phyloP scores from a whole-genome alignment of 169 alveolate genomes.

The Plasmodium yoelii region DNA sequence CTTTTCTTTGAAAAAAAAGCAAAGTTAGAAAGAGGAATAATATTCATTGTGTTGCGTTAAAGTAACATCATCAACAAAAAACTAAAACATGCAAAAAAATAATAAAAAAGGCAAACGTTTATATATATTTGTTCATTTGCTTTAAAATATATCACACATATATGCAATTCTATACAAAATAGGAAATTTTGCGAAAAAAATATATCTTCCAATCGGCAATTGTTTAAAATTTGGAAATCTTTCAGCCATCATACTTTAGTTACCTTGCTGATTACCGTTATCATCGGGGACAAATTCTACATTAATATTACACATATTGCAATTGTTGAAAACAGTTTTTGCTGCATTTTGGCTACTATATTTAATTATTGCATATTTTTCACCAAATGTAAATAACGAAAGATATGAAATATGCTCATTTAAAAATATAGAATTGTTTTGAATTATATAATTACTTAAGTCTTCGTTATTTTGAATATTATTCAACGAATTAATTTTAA shows the following conservation, averaged over 20 bases:
- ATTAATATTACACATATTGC: constrained; percentile 32
- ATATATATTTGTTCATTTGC: too few species aligned
- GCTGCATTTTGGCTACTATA: constrained; percentile 49
- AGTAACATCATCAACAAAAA: too few species aligned
- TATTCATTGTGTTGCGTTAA: too few species aligned
- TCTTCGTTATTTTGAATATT: constrained; percentile 60
- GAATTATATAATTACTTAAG: constrained; percentile 38
- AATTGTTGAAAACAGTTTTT: constrained; percentile 41
- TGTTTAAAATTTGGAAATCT: too few species aligned
- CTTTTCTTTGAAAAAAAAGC: too few species aligned
- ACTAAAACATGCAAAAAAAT: too few species aligned
- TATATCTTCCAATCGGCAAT: too few species aligned
- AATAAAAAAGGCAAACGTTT: too few species aligned
- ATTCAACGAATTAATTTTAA: constrained; percentile 30
- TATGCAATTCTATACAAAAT: too few species aligned
- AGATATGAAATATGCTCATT: constrained; percentile 60
- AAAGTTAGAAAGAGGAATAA: too few species aligned
- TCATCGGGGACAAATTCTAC: constrained; percentile 74
- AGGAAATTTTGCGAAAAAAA: too few species aligned
- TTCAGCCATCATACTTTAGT: neutral
- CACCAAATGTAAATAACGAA: constrained; percentile 67
- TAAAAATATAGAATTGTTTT: constrained; percentile 63
- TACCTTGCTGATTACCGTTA: neutral
- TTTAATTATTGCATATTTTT: constrained; percentile 66
- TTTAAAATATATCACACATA: too few species aligned